Conservation (phyloP, 352 stramenopile species). For the Phytophthora citrophthora region DNA sequence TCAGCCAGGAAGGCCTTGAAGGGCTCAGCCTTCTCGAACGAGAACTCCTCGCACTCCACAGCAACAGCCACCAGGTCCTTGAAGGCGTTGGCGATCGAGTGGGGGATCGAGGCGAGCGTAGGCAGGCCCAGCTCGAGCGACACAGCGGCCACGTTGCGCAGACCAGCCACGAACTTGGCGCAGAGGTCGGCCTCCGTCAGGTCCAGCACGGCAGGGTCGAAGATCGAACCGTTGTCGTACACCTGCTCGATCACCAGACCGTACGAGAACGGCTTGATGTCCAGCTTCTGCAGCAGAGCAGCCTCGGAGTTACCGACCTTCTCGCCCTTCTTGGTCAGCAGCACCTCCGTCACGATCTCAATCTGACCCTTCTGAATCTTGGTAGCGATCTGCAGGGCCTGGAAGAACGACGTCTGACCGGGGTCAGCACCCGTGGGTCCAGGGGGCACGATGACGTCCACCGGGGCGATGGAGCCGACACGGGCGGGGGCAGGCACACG, state of each 20-base stretch:
- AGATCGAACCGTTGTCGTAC: constrained; percentile 99
- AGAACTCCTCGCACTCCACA: constrained; percentile 96
- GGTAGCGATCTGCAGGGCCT: constrained; percentile 98
- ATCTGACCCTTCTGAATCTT: constrained; percentile 99
- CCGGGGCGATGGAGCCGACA: constrained; percentile 95
- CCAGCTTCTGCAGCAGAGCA: constrained; percentile 98
- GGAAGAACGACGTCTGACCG: constrained; percentile 99
- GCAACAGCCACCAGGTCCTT: constrained; percentile 97
- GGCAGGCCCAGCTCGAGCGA: constrained; percentile 96
- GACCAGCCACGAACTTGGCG: constrained; percentile 95
- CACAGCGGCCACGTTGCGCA: constrained; percentile 95
- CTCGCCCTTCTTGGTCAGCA: constrained; percentile 95
- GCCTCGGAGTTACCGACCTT: constrained; percentile 99
- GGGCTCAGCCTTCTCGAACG: constrained; percentile 97
- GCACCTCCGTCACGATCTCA: constrained; percentile 98
- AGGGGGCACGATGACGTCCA: constrained; percentile 97
- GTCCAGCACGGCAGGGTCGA: constrained; percentile 98
- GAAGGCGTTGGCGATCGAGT: constrained; percentile 99
- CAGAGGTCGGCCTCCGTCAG: constrained; percentile 98
- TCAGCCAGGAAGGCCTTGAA: constrained; percentile 97
- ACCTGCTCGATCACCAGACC: constrained; percentile 96
- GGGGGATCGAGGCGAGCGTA: constrained; percentile 97
- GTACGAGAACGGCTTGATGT: constrained; percentile 99
- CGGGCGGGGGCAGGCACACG: constrained; percentile 96
- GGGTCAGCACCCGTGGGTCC: constrained; percentile 99